These are phyloP conservation scores for Wolfiporia cocos DNA, from an alignment of 1,284 basidiomycete species.

Conservation along the genomic window DNA sequence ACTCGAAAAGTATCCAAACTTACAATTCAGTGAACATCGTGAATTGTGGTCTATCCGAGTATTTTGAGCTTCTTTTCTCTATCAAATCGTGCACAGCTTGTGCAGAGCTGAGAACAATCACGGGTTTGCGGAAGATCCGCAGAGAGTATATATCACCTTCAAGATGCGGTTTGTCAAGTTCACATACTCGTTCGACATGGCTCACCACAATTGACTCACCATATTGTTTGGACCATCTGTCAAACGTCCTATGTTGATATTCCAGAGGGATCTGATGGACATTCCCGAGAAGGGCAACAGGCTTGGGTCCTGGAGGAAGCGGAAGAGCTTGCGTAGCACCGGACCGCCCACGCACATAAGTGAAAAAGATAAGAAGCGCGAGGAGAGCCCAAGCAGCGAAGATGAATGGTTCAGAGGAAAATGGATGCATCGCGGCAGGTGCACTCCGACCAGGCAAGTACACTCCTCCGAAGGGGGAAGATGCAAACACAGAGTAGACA, in stretches of 20 bases:
- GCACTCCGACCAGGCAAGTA: too few species aligned
- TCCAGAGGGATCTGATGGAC: background rate
- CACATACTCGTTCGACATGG: too few species aligned
- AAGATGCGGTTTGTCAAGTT: too few species aligned
- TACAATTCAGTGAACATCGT: background rate
- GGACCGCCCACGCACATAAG: too few species aligned
- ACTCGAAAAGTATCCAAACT: background rate
- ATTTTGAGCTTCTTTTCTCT: conserved; percentile 32
- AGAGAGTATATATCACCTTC: conserved; percentile 26
- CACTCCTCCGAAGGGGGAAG: too few species aligned
- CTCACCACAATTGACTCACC: too few species aligned
- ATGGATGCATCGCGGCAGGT: too few species aligned
- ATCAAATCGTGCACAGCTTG: conserved; percentile 31
- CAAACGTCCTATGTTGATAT: background rate
- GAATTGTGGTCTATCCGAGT: conserved; percentile 29
- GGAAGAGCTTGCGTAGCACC: too few species aligned
- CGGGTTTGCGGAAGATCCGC: conserved; percentile 26
- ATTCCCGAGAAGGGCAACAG: background rate
- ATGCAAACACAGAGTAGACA: too few species aligned
- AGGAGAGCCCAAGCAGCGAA: too few species aligned
- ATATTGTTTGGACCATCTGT: background rate
- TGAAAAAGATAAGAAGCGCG: too few species aligned
- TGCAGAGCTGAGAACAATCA: conserved; percentile 31
- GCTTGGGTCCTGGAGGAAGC: background rate
- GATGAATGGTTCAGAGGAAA: too few species aligned